Evolutionary conservation across 1,284 basidiomycete species (phyloP).

Genomic region (Cryptococcus deneoformans): DNA sequence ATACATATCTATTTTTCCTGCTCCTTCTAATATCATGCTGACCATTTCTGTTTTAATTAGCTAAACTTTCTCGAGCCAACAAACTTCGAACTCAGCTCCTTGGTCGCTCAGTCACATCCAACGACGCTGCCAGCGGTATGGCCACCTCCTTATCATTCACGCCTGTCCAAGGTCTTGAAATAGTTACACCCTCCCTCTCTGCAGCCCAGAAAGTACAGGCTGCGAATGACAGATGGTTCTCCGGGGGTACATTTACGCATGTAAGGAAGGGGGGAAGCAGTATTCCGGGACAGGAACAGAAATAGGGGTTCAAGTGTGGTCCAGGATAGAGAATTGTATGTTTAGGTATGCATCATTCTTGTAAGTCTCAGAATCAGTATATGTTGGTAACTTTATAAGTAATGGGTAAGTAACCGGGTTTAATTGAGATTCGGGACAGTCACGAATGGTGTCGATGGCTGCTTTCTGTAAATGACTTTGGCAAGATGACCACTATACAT

Average conservation of each 20-base stretch:
- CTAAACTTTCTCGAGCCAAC: conserved; percentile 95
- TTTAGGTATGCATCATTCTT: neutral
- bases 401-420: no score
- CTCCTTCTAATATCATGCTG: neutral
- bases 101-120: conserved; percentile 63
- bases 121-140: conserved; percentile 64
- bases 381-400: no score
- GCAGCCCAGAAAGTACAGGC: conserved; percentile 79
- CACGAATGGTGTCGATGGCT: no score
- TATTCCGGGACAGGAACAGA: conserved; percentile 38
- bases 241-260: conserved; percentile 69
- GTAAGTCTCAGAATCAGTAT: neutral
- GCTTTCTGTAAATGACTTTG: no score
- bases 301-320: neutral
- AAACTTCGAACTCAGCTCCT: conserved; percentile 83
- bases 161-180: conserved; percentile 93
- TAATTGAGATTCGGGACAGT: no score
- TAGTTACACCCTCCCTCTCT: conserved; percentile 69
- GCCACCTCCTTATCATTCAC: conserved; percentile 92
- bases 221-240: conserved; percentile 91
- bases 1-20: conserved; percentile 28
- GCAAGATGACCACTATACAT: no score
- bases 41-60: conserved; percentile 50
- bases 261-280: conserved; percentile 44
- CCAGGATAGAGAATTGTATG: neutral